Conservation (phyloP, 192 early-diverging fungal genomes). For the Umbelopsis sp. region DNA sequence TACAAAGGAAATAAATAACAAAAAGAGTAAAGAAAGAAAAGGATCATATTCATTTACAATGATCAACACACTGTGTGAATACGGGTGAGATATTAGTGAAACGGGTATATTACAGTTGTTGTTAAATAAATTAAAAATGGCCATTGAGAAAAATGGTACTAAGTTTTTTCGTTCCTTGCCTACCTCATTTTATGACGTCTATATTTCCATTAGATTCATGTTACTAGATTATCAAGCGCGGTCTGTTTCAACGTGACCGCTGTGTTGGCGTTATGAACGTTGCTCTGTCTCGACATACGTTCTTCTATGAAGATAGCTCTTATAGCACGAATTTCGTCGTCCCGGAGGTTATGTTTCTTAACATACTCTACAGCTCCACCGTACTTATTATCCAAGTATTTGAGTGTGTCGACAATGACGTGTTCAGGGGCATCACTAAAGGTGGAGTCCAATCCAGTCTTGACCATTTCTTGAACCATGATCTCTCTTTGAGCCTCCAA, state of each 20-base stretch:
- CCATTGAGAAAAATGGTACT: background rate
- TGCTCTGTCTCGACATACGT: background rate
- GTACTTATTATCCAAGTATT: conserved; percentile 2
- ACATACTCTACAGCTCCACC: background rate
- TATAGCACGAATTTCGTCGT: background rate
- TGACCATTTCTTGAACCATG: conserved; percentile 56
- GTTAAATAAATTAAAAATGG: background rate
- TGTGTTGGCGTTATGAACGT: background rate
- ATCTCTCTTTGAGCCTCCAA: conserved; percentile 46
- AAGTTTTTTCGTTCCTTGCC: background rate
- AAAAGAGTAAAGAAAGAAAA: too few relatives aligned
- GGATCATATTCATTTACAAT: too few relatives aligned
- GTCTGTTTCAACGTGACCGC: background rate
- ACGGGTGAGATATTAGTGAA: too few relatives aligned
- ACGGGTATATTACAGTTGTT: too few relatives aligned
- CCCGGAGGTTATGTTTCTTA: background rate
- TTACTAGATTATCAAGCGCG: background rate
- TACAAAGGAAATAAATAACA: too few relatives aligned
- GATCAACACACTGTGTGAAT: too few relatives aligned
- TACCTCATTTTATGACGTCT: background rate
- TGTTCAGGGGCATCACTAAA: conserved; percentile 51
- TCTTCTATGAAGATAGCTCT: background rate
- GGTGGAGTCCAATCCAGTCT: conserved; percentile 47
- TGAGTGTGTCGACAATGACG: conserved; percentile 43
- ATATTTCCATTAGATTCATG: background rate